These are phyloP conservation scores for Diplotaxis tenuifolia DNA, from an alignment of 345 rosid species.

Conservation along the genomic window DNA sequence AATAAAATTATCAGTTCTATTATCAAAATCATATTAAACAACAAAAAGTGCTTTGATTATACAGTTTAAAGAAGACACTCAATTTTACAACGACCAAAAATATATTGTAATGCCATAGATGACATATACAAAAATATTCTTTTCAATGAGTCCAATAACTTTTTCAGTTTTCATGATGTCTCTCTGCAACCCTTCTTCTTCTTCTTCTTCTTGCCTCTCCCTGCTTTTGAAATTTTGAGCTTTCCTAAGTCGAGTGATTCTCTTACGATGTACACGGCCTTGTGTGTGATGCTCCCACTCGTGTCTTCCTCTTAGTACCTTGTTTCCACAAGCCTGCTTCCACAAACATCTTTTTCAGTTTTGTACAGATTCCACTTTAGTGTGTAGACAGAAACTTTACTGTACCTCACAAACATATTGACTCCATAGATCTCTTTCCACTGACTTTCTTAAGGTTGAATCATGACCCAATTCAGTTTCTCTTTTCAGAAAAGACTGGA, in stretches of 20 bases:
- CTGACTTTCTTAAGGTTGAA: constrained; percentile 22
- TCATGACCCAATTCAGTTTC: constrained; percentile 15
- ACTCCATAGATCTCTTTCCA: constrained; percentile 79
- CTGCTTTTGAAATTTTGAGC: constrained; percentile 16
- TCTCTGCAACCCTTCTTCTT: constrained; percentile 6
- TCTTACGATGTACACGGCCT: constrained; percentile 83
- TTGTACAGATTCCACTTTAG: not conserved
- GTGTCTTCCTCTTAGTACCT: constrained; percentile 80
- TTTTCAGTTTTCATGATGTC: constrained; percentile 10
- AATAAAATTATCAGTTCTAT: not conserved
- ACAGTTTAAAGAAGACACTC: not conserved
- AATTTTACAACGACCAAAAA: not conserved
- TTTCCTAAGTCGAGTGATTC: constrained; percentile 49
- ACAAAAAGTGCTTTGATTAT: not conserved
- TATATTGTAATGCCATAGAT: not conserved
- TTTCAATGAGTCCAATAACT: not conserved
- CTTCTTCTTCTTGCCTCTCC: constrained; percentile 27
- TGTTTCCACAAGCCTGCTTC: constrained; percentile 80
- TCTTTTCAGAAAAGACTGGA: constrained; percentile 48
- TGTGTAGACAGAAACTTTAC: not conserved
- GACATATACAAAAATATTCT: not conserved
- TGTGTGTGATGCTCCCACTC: constrained; percentile 93
- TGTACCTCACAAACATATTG: constrained; percentile 75
- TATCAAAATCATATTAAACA: not conserved
- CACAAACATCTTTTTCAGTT: not conserved